Percentiles rank a stretch among this genome's conserved stretches.
These are phyloP conservation scores for Candida verbasci DNA, from an alignment of 805 yeast species.

Conservation along the genomic window DNA sequence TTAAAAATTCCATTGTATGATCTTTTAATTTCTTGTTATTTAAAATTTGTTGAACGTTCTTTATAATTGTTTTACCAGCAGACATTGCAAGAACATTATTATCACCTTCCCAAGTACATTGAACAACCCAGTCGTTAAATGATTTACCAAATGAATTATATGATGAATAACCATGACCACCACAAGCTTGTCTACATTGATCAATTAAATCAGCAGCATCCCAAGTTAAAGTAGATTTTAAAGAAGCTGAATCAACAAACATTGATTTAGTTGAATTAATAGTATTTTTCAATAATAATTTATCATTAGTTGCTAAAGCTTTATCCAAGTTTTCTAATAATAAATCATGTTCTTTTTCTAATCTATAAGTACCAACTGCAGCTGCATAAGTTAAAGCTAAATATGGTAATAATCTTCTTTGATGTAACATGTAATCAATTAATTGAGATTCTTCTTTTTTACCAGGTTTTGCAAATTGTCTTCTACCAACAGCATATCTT, in stretches of 20 bases:
- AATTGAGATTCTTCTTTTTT: conserved; percentile 57
- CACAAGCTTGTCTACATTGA: conserved; percentile 89
- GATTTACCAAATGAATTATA: conserved; percentile 89
- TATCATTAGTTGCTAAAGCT: conserved; percentile 46
- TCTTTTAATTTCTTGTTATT: conserved; percentile 46
- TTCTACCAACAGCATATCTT: conserved; percentile 84
- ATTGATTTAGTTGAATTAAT: conserved; percentile 68
- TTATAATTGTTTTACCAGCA: conserved; percentile 74
- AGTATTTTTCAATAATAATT: conserved; percentile 40
- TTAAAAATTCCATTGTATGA: conserved; percentile 17
- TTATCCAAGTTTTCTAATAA: conserved; percentile 53
- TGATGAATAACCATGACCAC: conserved; percentile 95
- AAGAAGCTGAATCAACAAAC: conserved; percentile 80
- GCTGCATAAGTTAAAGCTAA: conserved; percentile 75
- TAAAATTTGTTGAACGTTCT: conserved; percentile 35
- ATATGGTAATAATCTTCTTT: conserved; percentile 80
- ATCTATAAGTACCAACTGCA: conserved; percentile 63
- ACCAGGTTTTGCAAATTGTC: conserved; percentile 63
- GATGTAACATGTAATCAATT: conserved; percentile 85
- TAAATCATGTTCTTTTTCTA: conserved; percentile 47
- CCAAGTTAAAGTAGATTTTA: conserved; percentile 91
- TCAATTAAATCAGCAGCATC: conserved; percentile 73
- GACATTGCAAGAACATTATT: conserved; percentile 81
- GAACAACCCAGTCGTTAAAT: conserved; percentile 92
- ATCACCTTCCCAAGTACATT: conserved; percentile 98